Conservation (phyloP, 1,139 yeast genomes). For the Zygotorulaspora mrakii region DNA sequence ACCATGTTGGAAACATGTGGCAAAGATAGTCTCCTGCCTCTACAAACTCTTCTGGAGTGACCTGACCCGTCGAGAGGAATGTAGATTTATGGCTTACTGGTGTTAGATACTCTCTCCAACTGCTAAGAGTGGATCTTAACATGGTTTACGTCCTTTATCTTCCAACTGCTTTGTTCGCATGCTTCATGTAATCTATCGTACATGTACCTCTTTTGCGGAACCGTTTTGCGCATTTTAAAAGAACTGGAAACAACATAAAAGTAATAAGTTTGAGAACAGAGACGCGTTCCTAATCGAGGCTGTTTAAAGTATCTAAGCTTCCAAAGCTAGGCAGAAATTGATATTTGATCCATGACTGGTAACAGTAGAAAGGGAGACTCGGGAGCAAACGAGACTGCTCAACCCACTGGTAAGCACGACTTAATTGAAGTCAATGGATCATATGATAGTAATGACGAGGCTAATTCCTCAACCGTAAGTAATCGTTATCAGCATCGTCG, state of each 20-base stretch:
- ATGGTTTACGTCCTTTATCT: conserved; percentile 17
- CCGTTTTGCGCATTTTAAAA: neutral
- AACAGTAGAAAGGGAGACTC: neutral
- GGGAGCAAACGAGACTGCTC: neutral
- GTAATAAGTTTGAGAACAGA: no score
- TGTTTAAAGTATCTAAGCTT: no score
- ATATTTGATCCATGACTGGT: no score
- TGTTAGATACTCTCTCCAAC: conserved; percentile 85
- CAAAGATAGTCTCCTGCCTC: conserved; percentile 90
- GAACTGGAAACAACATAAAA: neutral
- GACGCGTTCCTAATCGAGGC: no score
- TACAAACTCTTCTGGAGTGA: conserved; percentile 91
- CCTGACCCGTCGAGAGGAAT: conserved; percentile 79
- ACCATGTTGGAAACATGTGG: conserved; percentile 94
- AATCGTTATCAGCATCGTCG: conserved; percentile 5
- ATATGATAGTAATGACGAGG: conserved; percentile 4
- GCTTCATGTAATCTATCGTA: no score
- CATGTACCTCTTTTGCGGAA: conserved; percentile 1
- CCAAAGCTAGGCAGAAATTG: no score
- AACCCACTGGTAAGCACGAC: neutral
- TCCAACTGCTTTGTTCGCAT: conserved; percentile 3
- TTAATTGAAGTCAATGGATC: neutral
- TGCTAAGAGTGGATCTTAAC: conserved; percentile 72
- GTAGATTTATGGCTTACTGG: conserved; percentile 84
- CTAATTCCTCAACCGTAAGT: conserved; percentile 6